Percentiles rank a stretch among this genome's conserved stretches.
Conservation (phyloP, 306 rosid genomes). For the Rosa persica region DNA sequence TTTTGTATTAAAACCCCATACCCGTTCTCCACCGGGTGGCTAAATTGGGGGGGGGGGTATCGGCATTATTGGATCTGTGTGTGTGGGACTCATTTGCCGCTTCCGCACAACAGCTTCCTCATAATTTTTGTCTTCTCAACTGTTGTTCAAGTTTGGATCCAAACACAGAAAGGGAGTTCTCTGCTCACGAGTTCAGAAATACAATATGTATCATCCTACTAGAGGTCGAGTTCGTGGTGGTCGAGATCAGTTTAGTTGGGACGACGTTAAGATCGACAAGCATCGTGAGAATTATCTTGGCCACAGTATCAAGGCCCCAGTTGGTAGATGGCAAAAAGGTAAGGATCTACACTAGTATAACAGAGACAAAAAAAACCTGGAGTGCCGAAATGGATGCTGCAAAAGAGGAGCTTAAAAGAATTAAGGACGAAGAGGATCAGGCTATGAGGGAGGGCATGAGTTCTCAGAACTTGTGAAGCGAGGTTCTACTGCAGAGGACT, state of each 20-base stretch:
- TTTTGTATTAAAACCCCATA: no score
- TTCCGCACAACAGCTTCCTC: no score
- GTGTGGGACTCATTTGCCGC: no score
- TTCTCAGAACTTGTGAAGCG: conserved; percentile 84
- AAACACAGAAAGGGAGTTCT: neutral
- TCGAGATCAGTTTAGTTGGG: conserved; percentile 98
- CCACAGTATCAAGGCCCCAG: conserved; percentile 94
- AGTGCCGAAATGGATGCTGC: conserved; percentile 72
- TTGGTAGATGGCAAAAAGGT: conserved; percentile 99
- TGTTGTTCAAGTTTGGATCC: neutral
- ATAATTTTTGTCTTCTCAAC: no score
- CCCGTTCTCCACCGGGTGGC: no score
- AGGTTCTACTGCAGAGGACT: conserved; percentile 90
- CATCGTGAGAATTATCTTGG: conserved; percentile 91
- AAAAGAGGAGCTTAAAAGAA: conserved; percentile 79
- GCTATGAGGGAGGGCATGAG: conserved; percentile 99
- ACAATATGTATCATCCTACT: conserved; percentile 67
- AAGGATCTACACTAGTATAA: conserved; percentile 87
- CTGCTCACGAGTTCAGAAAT: neutral
- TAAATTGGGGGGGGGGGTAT: no score
- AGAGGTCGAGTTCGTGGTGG: conserved; percentile 99
- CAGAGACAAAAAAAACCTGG: conserved; percentile 54
- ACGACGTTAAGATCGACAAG: conserved; percentile 84
- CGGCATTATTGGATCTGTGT: no score
- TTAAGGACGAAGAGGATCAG: conserved; percentile 93